Base-by-base conservation (phyloP, 1,284 basidiomycete species). In the Ganoderma sinense region DNA sequence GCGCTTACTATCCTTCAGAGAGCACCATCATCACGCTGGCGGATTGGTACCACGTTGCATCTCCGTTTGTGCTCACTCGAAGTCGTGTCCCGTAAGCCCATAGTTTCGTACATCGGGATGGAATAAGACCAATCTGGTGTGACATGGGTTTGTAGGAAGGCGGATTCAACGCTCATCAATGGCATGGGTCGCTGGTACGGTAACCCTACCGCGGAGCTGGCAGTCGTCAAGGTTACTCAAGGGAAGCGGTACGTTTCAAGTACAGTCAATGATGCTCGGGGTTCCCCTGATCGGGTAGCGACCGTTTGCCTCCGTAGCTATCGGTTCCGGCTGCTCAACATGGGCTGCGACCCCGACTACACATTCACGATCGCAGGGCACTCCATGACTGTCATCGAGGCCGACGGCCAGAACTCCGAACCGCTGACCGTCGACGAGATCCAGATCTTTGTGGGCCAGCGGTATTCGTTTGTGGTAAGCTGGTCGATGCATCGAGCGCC, bases 361-460 rank as follows among this genome's bases (percentile, higher is more conserved):
- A 76, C 70, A 11, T 78, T 77, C 71, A 84, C 84, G 13, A 82
- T 88, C 69, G 85, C 87, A 69, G 79, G 80, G 33, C 87, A 88
- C 74, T 78, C 79, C 23, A 77, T 87, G 73, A 83, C 80, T 3
- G 77, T 89, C 65, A 89, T 89, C 71, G 88, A 89, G 73, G 82
- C 80, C 0, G 88, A 89, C 70, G 86, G 86, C 6, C 76, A 84
- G 45, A 82, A 82, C 69, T 80, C 80, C 13, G 48, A 79, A 40
- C 84, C 88, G 2, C 66, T 81, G 6, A 77, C 75, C 1, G 85
- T 86, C 2, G 83, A 85, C 65, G 75, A 76, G 1, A 76, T 87
- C 39, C 77, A 80, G 43, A 85, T 87, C 56, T 81, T 75, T 68
- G 77, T 78, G 11, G 81, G 77, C 40, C 82, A 83, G 66, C 77